phyloP scores from a whole-genome alignment of 345 rosid genomes.

The Salix exigua region DNA sequence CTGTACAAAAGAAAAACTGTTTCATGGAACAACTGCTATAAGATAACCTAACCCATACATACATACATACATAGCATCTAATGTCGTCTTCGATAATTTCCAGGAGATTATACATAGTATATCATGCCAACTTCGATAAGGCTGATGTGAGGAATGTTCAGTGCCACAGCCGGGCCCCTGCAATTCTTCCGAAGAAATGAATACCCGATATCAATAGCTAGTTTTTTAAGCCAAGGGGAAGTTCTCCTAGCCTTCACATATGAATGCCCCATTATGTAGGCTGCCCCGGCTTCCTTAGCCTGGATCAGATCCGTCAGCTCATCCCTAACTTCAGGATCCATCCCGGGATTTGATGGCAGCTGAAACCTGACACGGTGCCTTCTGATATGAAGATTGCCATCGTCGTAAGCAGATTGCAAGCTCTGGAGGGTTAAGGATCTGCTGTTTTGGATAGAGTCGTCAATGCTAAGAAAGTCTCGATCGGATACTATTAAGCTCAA shows the following conservation, averaged over 20 bases:
- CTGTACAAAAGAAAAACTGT: neutral
- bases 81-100: neutral
- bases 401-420: conserved; percentile 60
- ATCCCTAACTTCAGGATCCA: conserved; percentile 71
- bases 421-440: conserved; percentile 67
- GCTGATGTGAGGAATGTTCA: conserved; percentile 87
- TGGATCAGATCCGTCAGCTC: conserved; percentile 72
- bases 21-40: neutral
- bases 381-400: conserved; percentile 56
- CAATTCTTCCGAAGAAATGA: conserved; percentile 94
- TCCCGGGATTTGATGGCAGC: conserved; percentile 48
- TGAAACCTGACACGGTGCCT: conserved; percentile 63
- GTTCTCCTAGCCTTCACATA: conserved; percentile 79
- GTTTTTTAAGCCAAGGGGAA: conserved; percentile 63
- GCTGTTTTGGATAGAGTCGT: conserved; percentile 58
- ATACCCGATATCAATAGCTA: conserved; percentile 69
- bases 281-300: conserved; percentile 88
- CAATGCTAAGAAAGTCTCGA: conserved; percentile 39
- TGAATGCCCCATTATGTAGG: conserved; percentile 85
- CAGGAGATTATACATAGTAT: conserved; percentile 54
- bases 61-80: neutral
- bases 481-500: conserved; percentile 50
- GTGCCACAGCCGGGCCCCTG: conserved; percentile 87
- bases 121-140: conserved; percentile 96
- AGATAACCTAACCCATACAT: neutral